phyloP scores from a whole-genome alignment of 1,284 basidiomycete species.

The Takashimella tepidaria region DNA sequence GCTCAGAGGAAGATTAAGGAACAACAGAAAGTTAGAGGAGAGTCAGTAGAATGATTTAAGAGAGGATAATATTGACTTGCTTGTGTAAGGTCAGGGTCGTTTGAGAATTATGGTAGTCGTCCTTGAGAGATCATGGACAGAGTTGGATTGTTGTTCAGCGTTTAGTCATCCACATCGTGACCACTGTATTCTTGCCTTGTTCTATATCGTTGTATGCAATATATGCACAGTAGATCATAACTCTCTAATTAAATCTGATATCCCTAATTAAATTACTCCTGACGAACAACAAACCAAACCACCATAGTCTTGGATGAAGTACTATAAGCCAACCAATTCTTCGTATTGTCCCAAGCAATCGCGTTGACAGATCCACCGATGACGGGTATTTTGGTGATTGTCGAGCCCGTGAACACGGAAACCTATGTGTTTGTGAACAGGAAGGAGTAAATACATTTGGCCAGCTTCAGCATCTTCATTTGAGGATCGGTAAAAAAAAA shows the following conservation, averaged over 20 bases:
- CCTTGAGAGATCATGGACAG: too few relatives aligned
- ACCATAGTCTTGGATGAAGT: slow-evolving; percentile 19
- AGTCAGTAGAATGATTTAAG: neutral
- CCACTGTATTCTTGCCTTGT: too few relatives aligned
- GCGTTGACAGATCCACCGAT: slow-evolving; percentile 21
- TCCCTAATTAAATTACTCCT: slow-evolving; percentile 19
- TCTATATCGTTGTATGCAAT: too few relatives aligned
- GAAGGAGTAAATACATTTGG: too few relatives aligned
- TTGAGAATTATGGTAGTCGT: too few relatives aligned
- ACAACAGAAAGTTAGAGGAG: neutral
- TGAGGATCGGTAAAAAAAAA: neutral
- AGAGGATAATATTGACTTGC: too few relatives aligned
- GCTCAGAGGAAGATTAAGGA: neutral
- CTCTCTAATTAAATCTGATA: too few relatives aligned
- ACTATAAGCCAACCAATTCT: slow-evolving; percentile 36
- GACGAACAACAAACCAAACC: slow-evolving; percentile 31
- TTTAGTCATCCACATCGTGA: too few relatives aligned
- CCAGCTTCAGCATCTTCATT: too few relatives aligned
- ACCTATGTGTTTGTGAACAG: slow-evolving; percentile 15
- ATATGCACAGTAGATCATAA: too few relatives aligned
- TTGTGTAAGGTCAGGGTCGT: too few relatives aligned
- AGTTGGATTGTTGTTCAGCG: too few relatives aligned
- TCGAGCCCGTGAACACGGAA: slow-evolving; percentile 24
- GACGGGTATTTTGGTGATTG: slow-evolving; percentile 26
- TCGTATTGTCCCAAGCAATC: slow-evolving; percentile 30